These are phyloP conservation scores for Yamadazyma buinensis DNA, from an alignment of 1,139 yeast genomes.

Conservation along the genomic window DNA sequence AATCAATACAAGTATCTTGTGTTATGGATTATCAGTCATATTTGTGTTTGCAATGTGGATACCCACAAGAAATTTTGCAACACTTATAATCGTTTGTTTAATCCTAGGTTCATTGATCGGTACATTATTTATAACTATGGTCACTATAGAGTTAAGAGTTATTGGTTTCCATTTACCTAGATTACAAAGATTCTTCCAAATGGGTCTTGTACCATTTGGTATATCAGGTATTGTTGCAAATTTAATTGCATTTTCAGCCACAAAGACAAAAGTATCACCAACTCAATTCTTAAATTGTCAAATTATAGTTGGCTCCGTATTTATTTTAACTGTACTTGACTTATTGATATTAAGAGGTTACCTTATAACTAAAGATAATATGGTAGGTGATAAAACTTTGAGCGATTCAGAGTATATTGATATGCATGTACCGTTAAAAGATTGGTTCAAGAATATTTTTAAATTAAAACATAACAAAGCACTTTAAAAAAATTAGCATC, in stretches of 20 bases:
- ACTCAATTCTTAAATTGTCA: constrained; percentile 40
- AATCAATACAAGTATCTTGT: constrained; percentile 35
- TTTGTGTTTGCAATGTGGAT: constrained; percentile 57
- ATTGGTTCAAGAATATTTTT: constrained; percentile 1
- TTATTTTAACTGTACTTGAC: constrained; percentile 30
- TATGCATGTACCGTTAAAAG: background rate
- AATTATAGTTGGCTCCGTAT: constrained; percentile 43
- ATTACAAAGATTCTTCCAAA: constrained; percentile 37
- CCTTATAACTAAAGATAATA: constrained; percentile 32
- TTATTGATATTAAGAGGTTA: constrained; percentile 38
- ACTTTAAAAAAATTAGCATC: background rate
- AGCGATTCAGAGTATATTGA: constrained; percentile 1
- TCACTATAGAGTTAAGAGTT: constrained; percentile 18
- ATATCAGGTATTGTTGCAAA: constrained; percentile 40
- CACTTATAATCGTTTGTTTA: constrained; percentile 26
- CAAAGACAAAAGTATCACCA: constrained; percentile 17
- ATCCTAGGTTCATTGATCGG: constrained; percentile 17
- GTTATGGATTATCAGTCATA: constrained; percentile 31
- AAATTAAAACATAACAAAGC: background rate
- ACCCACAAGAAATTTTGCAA: constrained; percentile 52
- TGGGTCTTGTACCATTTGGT: constrained; percentile 40
- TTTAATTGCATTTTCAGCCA: constrained; percentile 34
- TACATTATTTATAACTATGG: constrained; percentile 9
- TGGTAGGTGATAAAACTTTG: constrained; percentile 6
- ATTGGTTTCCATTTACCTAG: constrained; percentile 33